A percentile compares a stretch with the other conserved stretches of the same genome.
phyloP scores from a whole-genome alignment of 495 filamentous ascomycete species.

The Pseudomonodictys pantanalensis region DNA sequence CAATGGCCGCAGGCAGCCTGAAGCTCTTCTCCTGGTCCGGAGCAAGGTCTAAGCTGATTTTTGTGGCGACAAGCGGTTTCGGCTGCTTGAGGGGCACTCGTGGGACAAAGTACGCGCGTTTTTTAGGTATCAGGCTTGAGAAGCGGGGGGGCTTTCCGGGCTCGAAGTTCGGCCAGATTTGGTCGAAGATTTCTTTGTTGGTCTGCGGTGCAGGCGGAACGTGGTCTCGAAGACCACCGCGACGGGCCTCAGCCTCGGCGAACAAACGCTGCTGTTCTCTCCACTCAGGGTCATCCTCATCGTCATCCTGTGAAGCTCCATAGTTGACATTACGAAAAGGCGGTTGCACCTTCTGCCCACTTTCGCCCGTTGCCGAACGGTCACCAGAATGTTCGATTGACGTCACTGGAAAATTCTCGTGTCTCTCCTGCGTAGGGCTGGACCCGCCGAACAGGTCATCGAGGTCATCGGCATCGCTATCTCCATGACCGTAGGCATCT shows the following conservation, averaged over 20 bases:
- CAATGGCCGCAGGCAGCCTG: slow-evolving; percentile 53
- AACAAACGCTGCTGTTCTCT: slow-evolving; percentile 34
- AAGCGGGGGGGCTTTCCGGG: slow-evolving; percentile 62
- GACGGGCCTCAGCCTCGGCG: slow-evolving; percentile 1
- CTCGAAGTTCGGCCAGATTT: slow-evolving; percentile 68
- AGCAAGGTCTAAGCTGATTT: slow-evolving; percentile 78
- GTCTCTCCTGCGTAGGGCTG: slow-evolving; percentile 42
- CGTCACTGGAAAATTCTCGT: neutral
- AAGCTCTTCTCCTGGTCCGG: slow-evolving; percentile 80
- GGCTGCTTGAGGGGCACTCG: slow-evolving; percentile 71
- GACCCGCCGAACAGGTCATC: slow-evolving; percentile 48
- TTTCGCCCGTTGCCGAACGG: neutral
- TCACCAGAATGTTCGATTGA: slow-evolving; percentile 4
- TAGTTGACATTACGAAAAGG: slow-evolving; percentile 36
- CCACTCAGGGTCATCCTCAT: slow-evolving; percentile 33
- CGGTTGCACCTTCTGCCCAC: slow-evolving; percentile 15
- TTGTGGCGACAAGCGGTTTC: slow-evolving; percentile 77
- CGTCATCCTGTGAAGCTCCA: slow-evolving; percentile 38
- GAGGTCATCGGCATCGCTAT: slow-evolving; percentile 32
- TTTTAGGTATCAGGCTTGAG: slow-evolving; percentile 70
- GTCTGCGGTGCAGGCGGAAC: slow-evolving; percentile 60
- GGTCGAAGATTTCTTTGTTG: slow-evolving; percentile 63
- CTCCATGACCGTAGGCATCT: slow-evolving; percentile 9
- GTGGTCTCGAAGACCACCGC: neutral
- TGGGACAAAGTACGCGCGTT: slow-evolving; percentile 65